Base-by-base conservation (phyloP, 257 asterid genomes). In the Anisodus tanguticus region DNA sequence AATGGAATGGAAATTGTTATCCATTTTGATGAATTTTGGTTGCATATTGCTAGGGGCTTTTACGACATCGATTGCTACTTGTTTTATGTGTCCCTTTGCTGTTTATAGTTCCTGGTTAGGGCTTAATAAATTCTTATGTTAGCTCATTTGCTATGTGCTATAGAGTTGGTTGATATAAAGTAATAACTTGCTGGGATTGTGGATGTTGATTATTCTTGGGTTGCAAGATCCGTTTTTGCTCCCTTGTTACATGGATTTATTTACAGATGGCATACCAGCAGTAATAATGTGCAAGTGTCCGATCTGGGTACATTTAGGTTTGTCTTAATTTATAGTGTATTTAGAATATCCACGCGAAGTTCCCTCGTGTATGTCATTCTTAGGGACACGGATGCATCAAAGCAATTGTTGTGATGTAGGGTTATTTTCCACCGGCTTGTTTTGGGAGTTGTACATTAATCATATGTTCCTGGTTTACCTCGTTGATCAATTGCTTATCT, bases 21-120 rank as follows among this genome's bases (percentile, higher is more conserved):
- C 22, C 77, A 55, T 49, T 82, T 31, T 82, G 79, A 66, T 9
- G 79, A 82, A 31, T 6, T 16, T 82, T 82, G 63, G 63, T 64
- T 35, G 64, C 84, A 53, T 49, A 66, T 49, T 82, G 79, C 62
- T 82, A n/a, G 81, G 60, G 80, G 22, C 3, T 74, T 91, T 74
- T 12, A 22, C 43, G 6, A 1, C 45, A 49, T 26, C 22, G 59
- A 47, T 74, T 74, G 7, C 43, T 37, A 49, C 80, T 49, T 10
- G 6, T 74, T 49, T 72, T 19, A 49, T 22, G 60, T 49, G 22
- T 15, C 31, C 80, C 80, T 57, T 2, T 11, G 6, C 12, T 76
- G 81, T 76, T 76, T 53, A 76, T 76, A 76, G 45, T 51, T 16
- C 63, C 64, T 51, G 64, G 49, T 26, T 51, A 76, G 8, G 51